These are phyloP conservation scores for Scheffersomyces segobiensis DNA, from an alignment of 1,139 yeast genomes.

Conservation along the genomic window DNA sequence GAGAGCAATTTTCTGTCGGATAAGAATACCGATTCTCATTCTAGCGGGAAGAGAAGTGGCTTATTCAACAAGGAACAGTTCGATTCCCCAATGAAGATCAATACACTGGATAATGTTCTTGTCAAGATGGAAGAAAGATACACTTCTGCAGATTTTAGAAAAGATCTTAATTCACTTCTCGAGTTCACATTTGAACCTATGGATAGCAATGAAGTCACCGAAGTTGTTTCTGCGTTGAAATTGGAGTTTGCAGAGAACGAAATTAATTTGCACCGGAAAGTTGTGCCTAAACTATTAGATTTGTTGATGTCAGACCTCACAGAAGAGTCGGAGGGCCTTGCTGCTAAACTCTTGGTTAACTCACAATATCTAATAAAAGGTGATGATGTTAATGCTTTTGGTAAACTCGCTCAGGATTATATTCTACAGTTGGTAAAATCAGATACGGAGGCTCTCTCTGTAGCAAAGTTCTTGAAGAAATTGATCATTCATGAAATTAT, in stretches of 20 bases:
- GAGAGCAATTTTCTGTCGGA: constrained; percentile 16
- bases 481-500: constrained; percentile 21
- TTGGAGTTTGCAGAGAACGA: constrained; percentile 5
- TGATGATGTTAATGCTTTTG: constrained; percentile 10
- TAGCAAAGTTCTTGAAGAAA: constrained; percentile 16
- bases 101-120: constrained; percentile 15
- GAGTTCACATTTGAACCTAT: constrained; percentile 11
- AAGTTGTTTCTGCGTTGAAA: constrained; percentile 11
- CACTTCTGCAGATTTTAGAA: constrained; percentile 26
- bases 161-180: constrained; percentile 26
- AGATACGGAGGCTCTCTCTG: constrained; percentile 1
- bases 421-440: constrained; percentile 5
- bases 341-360: constrained; percentile 16
- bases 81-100: constrained; percentile 40
- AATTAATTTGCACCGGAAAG: background rate
- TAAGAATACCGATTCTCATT: constrained; percentile 1
- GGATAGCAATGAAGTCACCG: constrained; percentile 19
- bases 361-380: constrained; percentile 12
- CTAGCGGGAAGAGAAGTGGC: background rate
- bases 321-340: constrained; percentile 6
- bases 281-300: constrained; percentile 2
- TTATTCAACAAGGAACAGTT: constrained; percentile 21
- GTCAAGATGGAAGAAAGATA: constrained; percentile 21
- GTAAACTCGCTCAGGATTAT: constrained; percentile 6
- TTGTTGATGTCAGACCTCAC: constrained; percentile 1